These are phyloP conservation scores for Colletotrichum sp. DNA, from an alignment of 2,329 filamentous ascomycete genomes.

Conservation along the genomic window DNA sequence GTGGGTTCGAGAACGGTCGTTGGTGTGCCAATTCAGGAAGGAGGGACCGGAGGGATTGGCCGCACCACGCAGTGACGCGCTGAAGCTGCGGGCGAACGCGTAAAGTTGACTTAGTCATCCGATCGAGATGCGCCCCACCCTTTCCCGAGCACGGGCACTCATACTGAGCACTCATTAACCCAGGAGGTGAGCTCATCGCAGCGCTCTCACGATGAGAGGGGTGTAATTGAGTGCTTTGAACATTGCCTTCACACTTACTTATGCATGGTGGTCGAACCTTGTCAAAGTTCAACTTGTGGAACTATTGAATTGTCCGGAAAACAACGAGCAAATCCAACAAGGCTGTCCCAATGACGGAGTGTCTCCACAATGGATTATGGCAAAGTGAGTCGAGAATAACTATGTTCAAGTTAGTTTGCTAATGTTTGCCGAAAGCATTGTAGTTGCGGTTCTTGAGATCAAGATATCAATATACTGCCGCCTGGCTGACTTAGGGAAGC, in stretches of 20 bases:
- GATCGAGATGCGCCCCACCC: neutral
- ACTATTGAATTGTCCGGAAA: too few species aligned
- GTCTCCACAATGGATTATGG: neutral
- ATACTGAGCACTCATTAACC: neutral
- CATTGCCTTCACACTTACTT: neutral
- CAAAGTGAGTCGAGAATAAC: neutral
- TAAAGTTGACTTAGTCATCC: neutral
- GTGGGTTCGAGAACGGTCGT: neutral
- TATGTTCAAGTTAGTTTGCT: accelerated
- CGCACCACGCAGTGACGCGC: neutral
- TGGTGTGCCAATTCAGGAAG: neutral
- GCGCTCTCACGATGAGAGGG: neutral
- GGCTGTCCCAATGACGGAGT: accelerated
- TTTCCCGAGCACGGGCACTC: neutral
- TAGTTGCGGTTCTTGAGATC: neutral
- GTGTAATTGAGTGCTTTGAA: accelerated
- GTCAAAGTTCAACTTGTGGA: too few species aligned
- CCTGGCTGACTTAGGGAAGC: neutral
- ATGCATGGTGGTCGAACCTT: neutral
- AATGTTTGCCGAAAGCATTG: neutral
- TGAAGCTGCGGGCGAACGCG: neutral
- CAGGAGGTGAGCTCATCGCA: neutral
- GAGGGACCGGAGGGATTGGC: neutral
- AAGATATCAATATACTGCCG: neutral
- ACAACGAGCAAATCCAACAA: too few species aligned